Evolutionary conservation across 73 alveolate genomes (phyloP), one percentile per base, ranked within the genome.

Genomic region (Halteria grandinella): DNA sequence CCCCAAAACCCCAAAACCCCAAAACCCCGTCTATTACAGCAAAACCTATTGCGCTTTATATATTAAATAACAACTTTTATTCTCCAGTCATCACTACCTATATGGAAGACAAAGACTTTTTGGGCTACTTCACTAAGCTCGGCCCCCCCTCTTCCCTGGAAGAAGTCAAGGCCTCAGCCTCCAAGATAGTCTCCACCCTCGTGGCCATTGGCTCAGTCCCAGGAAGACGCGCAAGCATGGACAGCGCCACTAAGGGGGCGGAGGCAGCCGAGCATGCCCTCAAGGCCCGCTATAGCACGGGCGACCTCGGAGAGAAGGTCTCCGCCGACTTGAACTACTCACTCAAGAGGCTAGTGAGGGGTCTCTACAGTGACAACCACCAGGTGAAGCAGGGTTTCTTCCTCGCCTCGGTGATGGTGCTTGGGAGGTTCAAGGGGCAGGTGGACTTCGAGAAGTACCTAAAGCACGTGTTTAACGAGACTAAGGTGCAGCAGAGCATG

Each of bases 41-140:
- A n/a, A n/a, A n/a, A n/a, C n/a, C n/a, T n/a, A n/a, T n/a, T n/a
- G n/a, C n/a, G n/a, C n/a, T n/a, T n/a, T n/a, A n/a, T n/a, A n/a
- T n/a, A n/a, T n/a, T n/a, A n/a, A n/a, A n/a, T n/a, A n/a, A n/a
- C n/a, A n/a, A n/a, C n/a, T n/a, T n/a, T n/a, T n/a, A n/a, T n/a
- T n/a, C n/a, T n/a, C n/a, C n/a, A n/a, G n/a, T n/a, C n/a, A n/a
- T n/a, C n/a, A n/a, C n/a, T n/a, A n/a, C n/a, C n/a, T n/a, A 10
- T 36, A 66, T 66, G 80, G 80, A 66, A n/a, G 80, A 66, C 21
- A 66, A 66, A 47, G 80, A 66, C 32, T 66, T 66, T 28, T 27
- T 66, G 23, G 69, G 69, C 52, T 66, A 66, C 23, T 66, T 66
- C 53, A 47, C 25, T 4, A 12, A 44, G 14, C 36, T 66, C 10